A percentile compares a stretch with the other conserved stretches of the same genome.
Conservation (phyloP, 2,329 filamentous ascomycete genomes). For the Incumbomyces delicatus region DNA sequence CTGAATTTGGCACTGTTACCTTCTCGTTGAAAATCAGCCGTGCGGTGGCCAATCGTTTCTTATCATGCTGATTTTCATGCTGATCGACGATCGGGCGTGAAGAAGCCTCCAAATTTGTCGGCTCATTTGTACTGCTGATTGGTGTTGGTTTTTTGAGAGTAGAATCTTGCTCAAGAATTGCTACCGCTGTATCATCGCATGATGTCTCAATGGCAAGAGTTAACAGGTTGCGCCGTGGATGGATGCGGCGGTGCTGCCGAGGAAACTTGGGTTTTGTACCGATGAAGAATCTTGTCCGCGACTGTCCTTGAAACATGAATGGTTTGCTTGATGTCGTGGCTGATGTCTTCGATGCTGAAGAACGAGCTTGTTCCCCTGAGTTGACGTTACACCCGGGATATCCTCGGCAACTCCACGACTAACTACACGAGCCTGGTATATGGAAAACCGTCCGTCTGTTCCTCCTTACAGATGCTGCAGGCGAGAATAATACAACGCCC, state of each 20-base stretch:
- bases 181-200: conserved; percentile 85
- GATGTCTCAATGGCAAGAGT: conserved; percentile 40
- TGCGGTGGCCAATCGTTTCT: not conserved
- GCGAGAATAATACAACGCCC: too few species aligned
- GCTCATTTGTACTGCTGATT: not conserved
- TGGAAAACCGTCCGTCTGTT: too few species aligned
- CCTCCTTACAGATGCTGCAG: too few species aligned
- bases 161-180: conserved; percentile 56
- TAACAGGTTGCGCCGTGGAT: conserved; percentile 23
- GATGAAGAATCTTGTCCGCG: not conserved
- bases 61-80: not conserved
- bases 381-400: too few species aligned
- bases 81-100: too few species aligned
- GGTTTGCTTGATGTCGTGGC: not conserved
- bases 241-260: not conserved
- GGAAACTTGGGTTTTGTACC: not conserved
- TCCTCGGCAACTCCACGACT: too few species aligned
- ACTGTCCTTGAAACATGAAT: not conserved
- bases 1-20: conserved; percentile 67
- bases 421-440: too few species aligned
- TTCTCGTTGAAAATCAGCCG: conserved; percentile 69
- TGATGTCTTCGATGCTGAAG: too few species aligned
- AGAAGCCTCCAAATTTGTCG: not conserved
- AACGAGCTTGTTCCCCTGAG: not conserved
- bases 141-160: not conserved